Percentiles rank a stretch among this genome's conserved stretches.
Evolutionary conservation across 1,284 basidiomycete species (phyloP).

Genomic region (Austroboletus niveus): DNA sequence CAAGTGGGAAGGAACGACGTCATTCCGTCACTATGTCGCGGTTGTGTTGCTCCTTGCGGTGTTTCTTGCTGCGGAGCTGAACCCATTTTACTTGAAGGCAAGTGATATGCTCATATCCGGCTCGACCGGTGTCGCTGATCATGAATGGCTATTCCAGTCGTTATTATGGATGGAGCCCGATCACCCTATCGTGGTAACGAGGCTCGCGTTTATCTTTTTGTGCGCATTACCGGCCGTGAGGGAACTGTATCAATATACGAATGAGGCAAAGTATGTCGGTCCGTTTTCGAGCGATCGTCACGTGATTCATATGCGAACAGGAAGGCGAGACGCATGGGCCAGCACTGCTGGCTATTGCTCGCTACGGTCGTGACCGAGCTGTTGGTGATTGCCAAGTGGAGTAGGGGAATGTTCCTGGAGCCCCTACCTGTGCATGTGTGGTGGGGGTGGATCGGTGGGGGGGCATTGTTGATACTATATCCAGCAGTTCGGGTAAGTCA

Average conservation of each 20-base stretch:
- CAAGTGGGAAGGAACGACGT: constrained; percentile 80
- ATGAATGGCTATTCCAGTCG: constrained; percentile 40
- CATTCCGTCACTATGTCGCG: constrained; percentile 70
- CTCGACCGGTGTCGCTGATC: constrained; percentile 9
- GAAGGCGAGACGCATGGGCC: constrained; percentile 79
- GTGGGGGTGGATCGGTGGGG: constrained; percentile 62
- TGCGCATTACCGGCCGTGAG: constrained; percentile 80
- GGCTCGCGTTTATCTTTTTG: constrained; percentile 73
- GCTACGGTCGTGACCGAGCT: constrained; percentile 79
- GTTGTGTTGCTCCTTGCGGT: constrained; percentile 74
- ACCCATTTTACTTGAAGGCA: constrained; percentile 82
- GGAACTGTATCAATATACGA: constrained; percentile 78
- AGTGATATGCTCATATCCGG: constrained; percentile 16
- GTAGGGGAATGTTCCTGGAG: constrained; percentile 63
- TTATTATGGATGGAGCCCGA: constrained; percentile 87
- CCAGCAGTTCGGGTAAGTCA: constrained; percentile 58
- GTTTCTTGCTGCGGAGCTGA: constrained; percentile 81
- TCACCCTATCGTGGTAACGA: constrained; percentile 75
- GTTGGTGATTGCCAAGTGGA: constrained; percentile 75
- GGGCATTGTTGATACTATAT: constrained; percentile 60
- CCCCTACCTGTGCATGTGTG: constrained; percentile 63
- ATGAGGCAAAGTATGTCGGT: constrained; percentile 63
- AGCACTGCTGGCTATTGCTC: constrained; percentile 80
- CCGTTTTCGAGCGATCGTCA: not conserved
- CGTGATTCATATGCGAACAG: constrained; percentile 36